Evolutionary conservation across 495 filamentous ascomycete species (phyloP).

Genomic region (Chaetomium tenue): DNA sequence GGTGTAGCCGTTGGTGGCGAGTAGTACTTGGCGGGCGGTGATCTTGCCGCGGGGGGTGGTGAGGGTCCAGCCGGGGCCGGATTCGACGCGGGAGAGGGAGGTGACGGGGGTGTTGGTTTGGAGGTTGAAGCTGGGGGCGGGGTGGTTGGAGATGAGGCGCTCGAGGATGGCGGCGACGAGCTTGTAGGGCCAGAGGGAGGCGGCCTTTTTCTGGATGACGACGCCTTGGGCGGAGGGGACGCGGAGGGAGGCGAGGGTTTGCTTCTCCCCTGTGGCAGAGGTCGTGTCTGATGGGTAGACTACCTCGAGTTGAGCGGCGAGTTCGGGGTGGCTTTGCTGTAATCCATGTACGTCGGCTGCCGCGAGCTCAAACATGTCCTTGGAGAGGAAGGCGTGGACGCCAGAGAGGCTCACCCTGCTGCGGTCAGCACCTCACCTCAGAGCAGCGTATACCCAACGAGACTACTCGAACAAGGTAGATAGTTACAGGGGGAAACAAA

Average conservation of each 20-base stretch:
- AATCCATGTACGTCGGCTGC: slow-evolving; percentile 44
- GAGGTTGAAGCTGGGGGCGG: slow-evolving; percentile 54
- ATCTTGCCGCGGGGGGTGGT: slow-evolving; percentile 64
- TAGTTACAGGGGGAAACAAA: background rate
- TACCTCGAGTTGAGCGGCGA: slow-evolving; percentile 42
- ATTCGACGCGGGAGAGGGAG: slow-evolving; percentile 33
- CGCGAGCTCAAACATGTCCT: slow-evolving; percentile 48
- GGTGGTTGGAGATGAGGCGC: slow-evolving; percentile 43
- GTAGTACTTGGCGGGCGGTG: slow-evolving; percentile 57
- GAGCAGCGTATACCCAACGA: background rate
- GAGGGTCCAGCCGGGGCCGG: slow-evolving; percentile 48
- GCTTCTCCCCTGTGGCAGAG: background rate
- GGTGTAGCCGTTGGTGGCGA: slow-evolving; percentile 79
- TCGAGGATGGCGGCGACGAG: slow-evolving; percentile 66
- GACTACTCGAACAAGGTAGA: background rate
- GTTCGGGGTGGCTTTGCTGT: slow-evolving; percentile 49
- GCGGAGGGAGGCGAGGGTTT: slow-evolving; percentile 34
- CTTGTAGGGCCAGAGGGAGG: slow-evolving; percentile 75
- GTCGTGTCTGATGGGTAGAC: slow-evolving; percentile 32
- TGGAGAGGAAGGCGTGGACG: slow-evolving; percentile 54
- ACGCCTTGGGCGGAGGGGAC: slow-evolving; percentile 48
- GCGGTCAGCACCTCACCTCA: slow-evolving; percentile 27
- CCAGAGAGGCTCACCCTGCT: slow-evolving; percentile 35
- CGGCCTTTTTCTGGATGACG: slow-evolving; percentile 47
- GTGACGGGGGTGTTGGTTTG: slow-evolving; percentile 72